Percentiles rank a stretch among this genome's conserved stretches.
Conservation (phyloP, 129 eudicot genomes). For the Rutidosis leptorrhynchoides region DNA sequence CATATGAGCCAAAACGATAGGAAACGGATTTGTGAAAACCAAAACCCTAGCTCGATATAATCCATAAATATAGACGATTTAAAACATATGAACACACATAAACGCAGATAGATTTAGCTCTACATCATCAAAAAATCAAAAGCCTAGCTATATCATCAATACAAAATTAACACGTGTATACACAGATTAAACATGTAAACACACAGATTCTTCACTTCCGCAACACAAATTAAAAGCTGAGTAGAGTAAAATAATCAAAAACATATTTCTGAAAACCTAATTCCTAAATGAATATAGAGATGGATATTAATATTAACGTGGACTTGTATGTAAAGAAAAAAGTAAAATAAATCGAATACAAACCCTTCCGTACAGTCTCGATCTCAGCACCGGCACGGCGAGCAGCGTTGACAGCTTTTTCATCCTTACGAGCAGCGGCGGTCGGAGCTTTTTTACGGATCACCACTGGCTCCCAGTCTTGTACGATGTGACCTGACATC, state of each 20-base stretch:
- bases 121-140: conserved; percentile 9
- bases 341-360: conserved; percentile 5
- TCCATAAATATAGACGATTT: background rate
- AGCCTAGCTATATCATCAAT: conserved; percentile 10
- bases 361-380: conserved; percentile 72
- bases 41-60: conserved; percentile 21
- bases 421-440: conserved; percentile 90
- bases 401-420: conserved; percentile 97
- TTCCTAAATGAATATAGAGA: background rate
- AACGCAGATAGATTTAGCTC: background rate
- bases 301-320: background rate
- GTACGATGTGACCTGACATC: conserved; percentile 67
- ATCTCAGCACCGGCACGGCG: conserved; percentile 99
- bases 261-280: background rate
- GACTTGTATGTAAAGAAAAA: background rate
- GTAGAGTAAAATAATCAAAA: background rate
- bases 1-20: background rate
- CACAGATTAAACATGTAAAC: conserved; percentile 6
- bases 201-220: conserved; percentile 17
- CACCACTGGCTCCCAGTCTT: conserved; percentile 95
- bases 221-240: background rate
- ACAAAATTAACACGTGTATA: background rate
- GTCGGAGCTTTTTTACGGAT: conserved; percentile 94
- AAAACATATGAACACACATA: conserved; percentile 12
- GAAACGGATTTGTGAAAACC: background rate